Conservation (phyloP, 1,139 yeast genomes). For the Ogataea hybrid region DNA sequence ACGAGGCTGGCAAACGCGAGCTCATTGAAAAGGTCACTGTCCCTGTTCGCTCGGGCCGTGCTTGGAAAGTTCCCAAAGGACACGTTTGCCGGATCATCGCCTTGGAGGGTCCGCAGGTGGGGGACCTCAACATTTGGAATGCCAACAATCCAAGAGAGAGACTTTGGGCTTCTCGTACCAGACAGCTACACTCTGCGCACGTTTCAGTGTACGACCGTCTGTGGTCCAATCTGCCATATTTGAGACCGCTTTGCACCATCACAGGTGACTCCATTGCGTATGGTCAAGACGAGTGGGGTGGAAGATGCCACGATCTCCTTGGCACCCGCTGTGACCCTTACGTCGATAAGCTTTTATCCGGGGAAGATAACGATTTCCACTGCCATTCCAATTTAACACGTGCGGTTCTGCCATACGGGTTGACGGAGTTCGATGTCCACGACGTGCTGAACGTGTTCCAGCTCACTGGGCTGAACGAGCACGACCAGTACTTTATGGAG, state of each 20-base stretch:
- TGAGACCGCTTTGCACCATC: constrained; percentile 63
- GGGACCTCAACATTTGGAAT: constrained; percentile 67
- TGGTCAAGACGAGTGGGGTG: constrained; percentile 61
- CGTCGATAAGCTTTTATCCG: constrained; percentile 60
- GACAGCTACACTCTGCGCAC: constrained; percentile 67
- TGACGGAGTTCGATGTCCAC: constrained; percentile 65
- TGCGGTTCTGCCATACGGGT: constrained; percentile 56
- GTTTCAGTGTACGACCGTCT: constrained; percentile 59
- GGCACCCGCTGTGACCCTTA: constrained; percentile 73
- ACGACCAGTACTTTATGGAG: constrained; percentile 70
- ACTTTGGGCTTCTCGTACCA: constrained; percentile 68
- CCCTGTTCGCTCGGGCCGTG: constrained; percentile 56
- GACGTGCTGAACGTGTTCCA: constrained; percentile 70
- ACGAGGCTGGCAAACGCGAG: constrained; percentile 33
- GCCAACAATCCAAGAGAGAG: constrained; percentile 59
- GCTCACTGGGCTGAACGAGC: constrained; percentile 62
- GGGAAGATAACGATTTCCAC: constrained; percentile 63
- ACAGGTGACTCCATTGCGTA: constrained; percentile 60
- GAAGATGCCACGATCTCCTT: constrained; percentile 62
- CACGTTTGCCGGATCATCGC: constrained; percentile 58
- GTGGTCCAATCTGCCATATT: constrained; percentile 63
- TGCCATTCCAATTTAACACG: constrained; percentile 65
- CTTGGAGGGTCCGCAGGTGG: constrained; percentile 70
- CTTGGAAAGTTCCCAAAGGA: constrained; percentile 60
- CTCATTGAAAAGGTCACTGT: constrained; percentile 40